Evolutionary conservation across 208 protist genomes (phyloP).

Genomic region (Novymonas esmeraldas): DNA sequence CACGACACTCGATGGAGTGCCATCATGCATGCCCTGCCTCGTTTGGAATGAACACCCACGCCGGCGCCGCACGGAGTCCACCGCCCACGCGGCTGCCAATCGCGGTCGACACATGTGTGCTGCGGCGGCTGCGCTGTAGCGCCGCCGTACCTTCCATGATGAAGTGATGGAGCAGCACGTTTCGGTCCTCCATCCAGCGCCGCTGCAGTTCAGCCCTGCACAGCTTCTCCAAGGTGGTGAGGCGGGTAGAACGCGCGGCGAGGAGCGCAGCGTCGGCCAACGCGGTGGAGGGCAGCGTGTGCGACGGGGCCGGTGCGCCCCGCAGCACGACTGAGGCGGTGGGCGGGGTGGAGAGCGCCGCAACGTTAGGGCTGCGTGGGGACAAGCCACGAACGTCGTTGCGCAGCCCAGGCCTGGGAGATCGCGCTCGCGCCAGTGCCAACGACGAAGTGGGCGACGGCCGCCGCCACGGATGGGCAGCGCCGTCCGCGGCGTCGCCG

Average conservation of each 20-base stretch:
- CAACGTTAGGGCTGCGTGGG: background rate
- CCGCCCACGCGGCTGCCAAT: background rate
- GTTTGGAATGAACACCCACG: slow-evolving; percentile 29
- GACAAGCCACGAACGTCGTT: background rate
- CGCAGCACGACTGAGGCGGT: background rate
- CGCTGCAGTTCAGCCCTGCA: slow-evolving; percentile 36
- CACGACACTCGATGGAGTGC: too few relatives aligned
- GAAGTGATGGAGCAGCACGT: slow-evolving; percentile 33
- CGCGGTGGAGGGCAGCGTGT: background rate
- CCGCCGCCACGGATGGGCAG: background rate
- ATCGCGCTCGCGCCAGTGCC: background rate
- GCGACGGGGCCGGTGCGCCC: background rate
- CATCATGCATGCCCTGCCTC: slow-evolving; percentile 20
- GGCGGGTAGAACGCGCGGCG: slow-evolving; percentile 17
- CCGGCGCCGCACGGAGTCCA: background rate
- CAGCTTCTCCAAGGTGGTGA: slow-evolving; percentile 31
- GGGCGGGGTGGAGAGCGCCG: background rate
- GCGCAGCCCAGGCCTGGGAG: background rate
- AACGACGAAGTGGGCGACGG: background rate
- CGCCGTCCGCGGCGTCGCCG: background rate
- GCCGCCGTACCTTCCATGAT: slow-evolving; percentile 33
- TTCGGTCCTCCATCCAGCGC: slow-evolving; percentile 36
- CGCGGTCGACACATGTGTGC: too few relatives aligned
- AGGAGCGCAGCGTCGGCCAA: slow-evolving; percentile 6
- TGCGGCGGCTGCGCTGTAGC: slow-evolving; percentile 13